These are phyloP conservation scores for Ampelomyces quisqualis DNA, from an alignment of 2,329 filamentous ascomycete genomes.

Conservation along the genomic window DNA sequence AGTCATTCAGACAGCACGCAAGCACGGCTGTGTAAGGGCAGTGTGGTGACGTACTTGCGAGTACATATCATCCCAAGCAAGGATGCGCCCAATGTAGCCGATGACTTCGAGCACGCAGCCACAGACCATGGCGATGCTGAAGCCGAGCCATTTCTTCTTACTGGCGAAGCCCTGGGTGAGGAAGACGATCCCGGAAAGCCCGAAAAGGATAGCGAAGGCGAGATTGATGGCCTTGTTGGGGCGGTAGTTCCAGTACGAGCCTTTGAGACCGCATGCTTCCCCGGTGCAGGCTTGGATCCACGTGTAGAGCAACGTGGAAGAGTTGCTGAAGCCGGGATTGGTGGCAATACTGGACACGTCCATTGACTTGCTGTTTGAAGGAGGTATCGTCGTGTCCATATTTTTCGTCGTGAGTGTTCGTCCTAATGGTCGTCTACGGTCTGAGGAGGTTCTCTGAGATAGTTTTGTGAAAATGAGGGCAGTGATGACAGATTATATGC, in stretches of 20 bases:
- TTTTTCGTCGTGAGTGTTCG: no score
- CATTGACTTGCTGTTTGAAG: no score
- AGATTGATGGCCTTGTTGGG: slow-evolving; percentile 47
- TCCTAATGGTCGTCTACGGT: no score
- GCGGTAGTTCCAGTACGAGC: slow-evolving; percentile 48
- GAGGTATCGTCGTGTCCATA: no score
- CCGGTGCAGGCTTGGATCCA: no score
- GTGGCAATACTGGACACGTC: no score
- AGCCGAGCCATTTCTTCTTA: slow-evolving; percentile 44
- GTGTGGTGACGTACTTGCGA: slow-evolving; percentile 30
- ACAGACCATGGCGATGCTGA: slow-evolving; percentile 53
- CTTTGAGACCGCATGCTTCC: slow-evolving; percentile 42
- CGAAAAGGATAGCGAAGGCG: slow-evolving; percentile 48
- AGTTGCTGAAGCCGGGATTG: background rate
- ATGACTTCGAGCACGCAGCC: slow-evolving; percentile 61
- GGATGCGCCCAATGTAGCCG: slow-evolving; percentile 63
- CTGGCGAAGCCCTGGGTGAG: slow-evolving; percentile 40
- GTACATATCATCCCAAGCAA: slow-evolving; percentile 61
- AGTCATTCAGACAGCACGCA: no score
- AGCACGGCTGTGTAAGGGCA: no score
- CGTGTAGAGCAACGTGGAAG: no score
- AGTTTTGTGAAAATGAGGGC: no score
- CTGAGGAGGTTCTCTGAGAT: no score
- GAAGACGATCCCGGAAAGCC: slow-evolving; percentile 44
- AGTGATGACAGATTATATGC: no score